phyloP scores from a whole-genome alignment of 257 asterid species.

The Ehretia macrophylla region DNA sequence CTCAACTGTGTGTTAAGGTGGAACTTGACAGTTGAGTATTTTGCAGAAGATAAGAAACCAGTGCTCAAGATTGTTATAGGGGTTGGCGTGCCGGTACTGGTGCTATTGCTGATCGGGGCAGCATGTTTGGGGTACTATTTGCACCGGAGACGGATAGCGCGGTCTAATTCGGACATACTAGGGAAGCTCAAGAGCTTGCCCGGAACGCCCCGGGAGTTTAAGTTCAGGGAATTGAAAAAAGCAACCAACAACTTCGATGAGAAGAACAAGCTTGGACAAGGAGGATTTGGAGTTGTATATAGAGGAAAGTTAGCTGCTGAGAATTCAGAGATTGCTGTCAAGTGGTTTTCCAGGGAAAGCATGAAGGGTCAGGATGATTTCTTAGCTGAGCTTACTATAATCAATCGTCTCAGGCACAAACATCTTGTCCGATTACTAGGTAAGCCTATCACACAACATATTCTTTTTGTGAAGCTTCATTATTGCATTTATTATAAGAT shows the following conservation, averaged over 20 bases:
- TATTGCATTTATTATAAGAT: too few species aligned
- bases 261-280: constrained; percentile 72
- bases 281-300: constrained; percentile 83
- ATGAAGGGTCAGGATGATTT: constrained; percentile 80
- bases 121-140: constrained; percentile 27
- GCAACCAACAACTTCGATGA: constrained; percentile 69
- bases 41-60: constrained; percentile 13
- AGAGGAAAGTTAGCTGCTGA: constrained; percentile 54
- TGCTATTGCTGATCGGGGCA: constrained; percentile 32
- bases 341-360: constrained; percentile 70
- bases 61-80: constrained; percentile 38
- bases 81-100: constrained; percentile 40
- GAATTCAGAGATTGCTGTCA: constrained; percentile 69
- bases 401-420: constrained; percentile 81
- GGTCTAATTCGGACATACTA: constrained; percentile 34
- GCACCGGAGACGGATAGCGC: constrained; percentile 23
- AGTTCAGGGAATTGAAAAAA: constrained; percentile 59
- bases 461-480: not conserved
- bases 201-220: constrained; percentile 72
- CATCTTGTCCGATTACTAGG: constrained; percentile 86
- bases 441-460: constrained; percentile 10
- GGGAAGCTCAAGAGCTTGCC: constrained; percentile 71
- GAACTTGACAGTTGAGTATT: constrained; percentile 59
- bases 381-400: constrained; percentile 84
- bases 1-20: constrained; percentile 71